Conservation (phyloP, 2,329 filamentous ascomycete genomes). For the Verticillium isaacii region DNA sequence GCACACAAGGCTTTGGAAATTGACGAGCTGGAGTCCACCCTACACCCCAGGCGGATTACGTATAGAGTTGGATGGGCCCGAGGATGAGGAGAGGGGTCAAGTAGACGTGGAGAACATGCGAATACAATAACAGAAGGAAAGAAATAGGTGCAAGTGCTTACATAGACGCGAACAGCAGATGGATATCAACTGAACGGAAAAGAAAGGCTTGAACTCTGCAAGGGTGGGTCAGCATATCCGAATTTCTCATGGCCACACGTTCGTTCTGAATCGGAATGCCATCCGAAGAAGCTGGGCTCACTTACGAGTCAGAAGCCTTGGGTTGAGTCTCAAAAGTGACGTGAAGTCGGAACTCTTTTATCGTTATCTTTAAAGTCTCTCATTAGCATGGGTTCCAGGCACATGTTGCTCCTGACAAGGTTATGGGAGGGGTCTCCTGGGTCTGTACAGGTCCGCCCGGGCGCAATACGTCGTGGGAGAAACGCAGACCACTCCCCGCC, state of each 20-base stretch:
- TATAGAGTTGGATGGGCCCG: too few species aligned
- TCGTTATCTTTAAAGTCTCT: background rate
- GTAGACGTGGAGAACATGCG: background rate
- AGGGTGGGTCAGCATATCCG: background rate
- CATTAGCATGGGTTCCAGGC: background rate
- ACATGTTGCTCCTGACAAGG: background rate
- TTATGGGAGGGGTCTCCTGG: background rate
- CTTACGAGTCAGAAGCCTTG: background rate
- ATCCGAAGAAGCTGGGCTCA: background rate
- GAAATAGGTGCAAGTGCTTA: background rate
- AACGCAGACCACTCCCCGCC: too few species aligned
- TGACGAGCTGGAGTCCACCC: too few species aligned
- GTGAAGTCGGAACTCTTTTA: background rate
- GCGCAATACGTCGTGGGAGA: too few species aligned
- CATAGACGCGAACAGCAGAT: background rate
- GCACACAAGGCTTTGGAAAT: too few species aligned
- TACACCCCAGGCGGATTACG: too few species aligned
- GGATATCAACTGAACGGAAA: background rate
- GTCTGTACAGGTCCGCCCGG: too few species aligned
- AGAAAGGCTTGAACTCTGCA: background rate
- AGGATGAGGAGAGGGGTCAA: too few species aligned
- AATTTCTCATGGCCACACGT: background rate
- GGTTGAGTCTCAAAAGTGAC: background rate
- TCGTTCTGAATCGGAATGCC: background rate
- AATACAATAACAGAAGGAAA: background rate